A percentile compares a stretch with the other conserved stretches of the same genome.
Evolutionary conservation across 352 stramenopile genomes (phyloP).

Genomic region (Pythium guiyangense): DNA sequence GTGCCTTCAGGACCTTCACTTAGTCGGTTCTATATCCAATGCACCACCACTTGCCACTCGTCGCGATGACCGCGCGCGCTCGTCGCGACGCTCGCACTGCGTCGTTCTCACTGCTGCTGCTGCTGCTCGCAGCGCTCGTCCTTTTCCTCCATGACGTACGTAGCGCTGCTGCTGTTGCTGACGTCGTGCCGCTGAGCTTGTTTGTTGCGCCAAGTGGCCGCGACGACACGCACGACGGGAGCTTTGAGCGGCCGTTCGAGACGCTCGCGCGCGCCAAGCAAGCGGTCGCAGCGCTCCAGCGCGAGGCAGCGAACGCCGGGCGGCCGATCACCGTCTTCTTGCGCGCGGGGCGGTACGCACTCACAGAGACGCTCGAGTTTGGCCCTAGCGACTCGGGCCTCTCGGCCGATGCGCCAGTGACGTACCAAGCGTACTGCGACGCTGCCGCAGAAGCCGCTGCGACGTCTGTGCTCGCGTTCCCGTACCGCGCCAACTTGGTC

Average conservation of each 20-base stretch:
- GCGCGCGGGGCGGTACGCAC: slow-evolving; percentile 45
- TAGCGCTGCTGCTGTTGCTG: background rate
- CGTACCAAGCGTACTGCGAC: slow-evolving; percentile 75
- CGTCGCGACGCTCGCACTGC: too few relatives aligned
- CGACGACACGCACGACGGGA: slow-evolving; percentile 37
- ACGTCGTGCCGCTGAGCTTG: slow-evolving; percentile 13
- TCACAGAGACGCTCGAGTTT: slow-evolving; percentile 54
- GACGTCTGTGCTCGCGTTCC: slow-evolving; percentile 35
- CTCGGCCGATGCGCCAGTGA: slow-evolving; percentile 25
- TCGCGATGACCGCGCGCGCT: too few relatives aligned
- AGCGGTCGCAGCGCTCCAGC: slow-evolving; percentile 27
- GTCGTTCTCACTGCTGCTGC: too few relatives aligned
- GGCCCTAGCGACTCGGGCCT: slow-evolving; percentile 32
- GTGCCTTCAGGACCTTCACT: too few relatives aligned
- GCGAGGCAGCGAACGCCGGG: slow-evolving; percentile 15
- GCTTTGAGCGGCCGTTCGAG: slow-evolving; percentile 40
- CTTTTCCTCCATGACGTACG: background rate
- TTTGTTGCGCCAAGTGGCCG: slow-evolving; percentile 47
- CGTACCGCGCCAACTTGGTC: slow-evolving; percentile 33
- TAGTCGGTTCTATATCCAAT: too few relatives aligned
- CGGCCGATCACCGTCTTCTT: slow-evolving; percentile 56
- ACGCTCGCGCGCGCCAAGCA: slow-evolving; percentile 41
- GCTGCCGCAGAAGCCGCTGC: slow-evolving; percentile 21
- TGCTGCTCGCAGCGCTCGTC: background rate
- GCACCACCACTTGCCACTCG: too few relatives aligned